These are phyloP conservation scores for Odontarrhena argentea DNA, from an alignment of 345 rosid species.

Conservation along the genomic window DNA sequence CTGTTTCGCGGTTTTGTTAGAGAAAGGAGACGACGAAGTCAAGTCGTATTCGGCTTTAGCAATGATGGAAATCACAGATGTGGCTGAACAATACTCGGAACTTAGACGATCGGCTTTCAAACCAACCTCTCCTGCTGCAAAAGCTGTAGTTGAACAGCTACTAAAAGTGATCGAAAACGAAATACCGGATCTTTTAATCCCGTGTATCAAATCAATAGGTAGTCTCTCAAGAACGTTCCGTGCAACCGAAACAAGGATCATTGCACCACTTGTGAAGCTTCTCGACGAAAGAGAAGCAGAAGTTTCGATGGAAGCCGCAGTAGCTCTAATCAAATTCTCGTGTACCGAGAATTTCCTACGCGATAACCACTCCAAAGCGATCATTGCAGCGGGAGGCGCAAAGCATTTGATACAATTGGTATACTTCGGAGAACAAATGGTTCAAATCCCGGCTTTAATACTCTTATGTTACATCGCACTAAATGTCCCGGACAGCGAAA, in stretches of 20 bases:
- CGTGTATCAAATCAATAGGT: constrained; percentile 67
- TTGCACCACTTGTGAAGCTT: constrained; percentile 66
- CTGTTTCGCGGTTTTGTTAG: constrained; percentile 66
- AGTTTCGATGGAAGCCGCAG: constrained; percentile 56
- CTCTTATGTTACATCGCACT: constrained; percentile 55
- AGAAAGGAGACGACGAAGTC: constrained; percentile 65
- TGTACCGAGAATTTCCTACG: constrained; percentile 59
- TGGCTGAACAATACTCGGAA: constrained; percentile 63
- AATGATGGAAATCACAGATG: constrained; percentile 71
- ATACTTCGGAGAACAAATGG: constrained; percentile 66
- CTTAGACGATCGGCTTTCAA: constrained; percentile 68
- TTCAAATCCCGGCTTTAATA: constrained; percentile 59
- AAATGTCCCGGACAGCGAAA: constrained; percentile 63
- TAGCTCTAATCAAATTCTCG: constrained; percentile 66
- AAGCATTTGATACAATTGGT: constrained; percentile 63
- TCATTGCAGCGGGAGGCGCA: constrained; percentile 60
- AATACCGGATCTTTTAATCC: constrained; percentile 54
- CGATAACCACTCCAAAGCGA: constrained; percentile 59
- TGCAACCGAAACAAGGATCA: constrained; percentile 63
- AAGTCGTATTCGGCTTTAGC: constrained; percentile 68
- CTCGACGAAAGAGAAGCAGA: constrained; percentile 68
- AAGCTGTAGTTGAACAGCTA: constrained; percentile 69
- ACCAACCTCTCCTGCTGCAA: constrained; percentile 73
- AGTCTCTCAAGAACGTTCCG: constrained; percentile 79
- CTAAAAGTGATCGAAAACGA: constrained; percentile 54